Evolutionary conservation across 225 moss, liverwort and hornwort species (phyloP).

Genomic region (Lunularia cruciata): DNA sequence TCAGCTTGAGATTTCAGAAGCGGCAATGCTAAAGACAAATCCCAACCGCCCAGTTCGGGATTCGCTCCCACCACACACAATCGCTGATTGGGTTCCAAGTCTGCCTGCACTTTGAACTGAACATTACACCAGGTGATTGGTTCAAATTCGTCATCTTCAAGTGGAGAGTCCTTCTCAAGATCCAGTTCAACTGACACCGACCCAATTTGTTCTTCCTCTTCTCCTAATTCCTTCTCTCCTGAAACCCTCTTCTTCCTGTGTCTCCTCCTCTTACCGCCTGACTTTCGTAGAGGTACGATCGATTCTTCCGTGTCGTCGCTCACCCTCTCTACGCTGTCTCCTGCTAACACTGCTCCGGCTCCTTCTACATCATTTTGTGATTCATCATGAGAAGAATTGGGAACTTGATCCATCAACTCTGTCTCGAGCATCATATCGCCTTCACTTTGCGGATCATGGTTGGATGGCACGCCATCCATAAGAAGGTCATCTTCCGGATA

Average conservation of each 20-base stretch:
- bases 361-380: neutral
- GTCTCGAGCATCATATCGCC: too few species aligned
- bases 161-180: neutral
- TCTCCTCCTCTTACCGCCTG: conserved; percentile 23
- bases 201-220: conserved; percentile 3
- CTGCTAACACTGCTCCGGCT: neutral
- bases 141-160: conserved; percentile 16
- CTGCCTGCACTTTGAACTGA: conserved; percentile 38
- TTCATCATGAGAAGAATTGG: neutral
- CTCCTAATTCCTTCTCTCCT: conserved; percentile 2
- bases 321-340: neutral
- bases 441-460: neutral
- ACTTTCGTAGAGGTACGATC: neutral
- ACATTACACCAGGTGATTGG: conserved; percentile 41
- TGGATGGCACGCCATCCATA: neutral
- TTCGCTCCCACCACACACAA: conserved; percentile 46
- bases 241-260: conserved; percentile 11
- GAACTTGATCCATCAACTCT: neutral
- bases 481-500: neutral
- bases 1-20: conserved; percentile 35
- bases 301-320: neutral
- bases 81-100: conserved; percentile 31
- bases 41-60: conserved; percentile 48
- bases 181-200: conserved; percentile 7
- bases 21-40: conserved; percentile 43